Percentiles rank a stretch among this genome's conserved stretches.
Conservation (phyloP, 495 filamentous ascomycete species). For the Xeromyces bisporus region DNA sequence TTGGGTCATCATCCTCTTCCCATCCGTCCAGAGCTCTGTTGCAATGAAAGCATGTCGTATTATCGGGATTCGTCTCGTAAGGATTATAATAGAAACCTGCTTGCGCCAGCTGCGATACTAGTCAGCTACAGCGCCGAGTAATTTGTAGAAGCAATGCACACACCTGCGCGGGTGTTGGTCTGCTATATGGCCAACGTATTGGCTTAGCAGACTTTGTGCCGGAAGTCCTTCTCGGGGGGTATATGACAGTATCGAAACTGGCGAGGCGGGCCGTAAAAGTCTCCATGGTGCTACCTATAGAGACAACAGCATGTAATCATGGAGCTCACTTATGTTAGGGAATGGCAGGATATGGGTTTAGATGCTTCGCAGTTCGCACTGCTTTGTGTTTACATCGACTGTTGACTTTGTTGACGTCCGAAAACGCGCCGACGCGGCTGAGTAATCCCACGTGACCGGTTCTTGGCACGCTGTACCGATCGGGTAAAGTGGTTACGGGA, state of each 20-base stretch:
- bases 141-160: constrained; percentile 4
- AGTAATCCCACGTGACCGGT: too few species aligned
- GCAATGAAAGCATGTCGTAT: constrained; percentile 80
- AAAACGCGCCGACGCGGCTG: too few species aligned
- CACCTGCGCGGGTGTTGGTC: constrained; percentile 48
- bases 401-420: too few species aligned
- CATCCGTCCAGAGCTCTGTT: constrained; percentile 66
- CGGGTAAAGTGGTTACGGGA: too few species aligned
- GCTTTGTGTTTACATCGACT: too few species aligned
- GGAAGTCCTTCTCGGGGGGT: constrained; percentile 47
- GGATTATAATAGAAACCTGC: constrained; percentile 87
- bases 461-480: too few species aligned
- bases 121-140: constrained; percentile 8
- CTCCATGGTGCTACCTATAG: too few species aligned
- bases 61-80: constrained; percentile 55
- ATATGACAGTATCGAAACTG: constrained; percentile 49
- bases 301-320: too few species aligned
- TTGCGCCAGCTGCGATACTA: constrained; percentile 51
- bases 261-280: constrained; percentile 57
- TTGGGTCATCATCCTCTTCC: constrained; percentile 67
- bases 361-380: too few species aligned
- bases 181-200: constrained; percentile 60
- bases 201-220: constrained; percentile 43
- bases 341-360: too few species aligned
- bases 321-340: too few species aligned